These are phyloP conservation scores for Opeltia flavorubescens DNA, from an alignment of 495 filamentous ascomycete genomes.

Conservation along the genomic window DNA sequence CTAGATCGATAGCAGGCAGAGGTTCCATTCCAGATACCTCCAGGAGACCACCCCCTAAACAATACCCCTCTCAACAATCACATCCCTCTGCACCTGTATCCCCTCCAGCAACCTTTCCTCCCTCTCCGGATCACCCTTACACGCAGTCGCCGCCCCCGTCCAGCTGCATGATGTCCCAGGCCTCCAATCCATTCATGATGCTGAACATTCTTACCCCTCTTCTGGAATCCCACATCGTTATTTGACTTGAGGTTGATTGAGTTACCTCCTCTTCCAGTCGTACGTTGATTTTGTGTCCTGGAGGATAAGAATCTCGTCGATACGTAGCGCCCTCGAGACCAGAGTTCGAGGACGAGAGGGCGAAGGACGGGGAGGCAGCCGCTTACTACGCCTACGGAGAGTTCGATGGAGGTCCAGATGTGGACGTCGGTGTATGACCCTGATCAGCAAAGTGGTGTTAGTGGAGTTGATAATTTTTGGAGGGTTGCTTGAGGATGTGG, in stretches of 20 bases:
- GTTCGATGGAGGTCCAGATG: slow-evolving; percentile 11
- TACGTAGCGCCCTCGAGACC: not conserved
- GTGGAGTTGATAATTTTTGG: not conserved
- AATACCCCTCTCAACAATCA: not conserved
- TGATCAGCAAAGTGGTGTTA: not conserved
- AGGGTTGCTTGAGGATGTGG: too few relatives aligned
- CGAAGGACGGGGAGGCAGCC: slow-evolving; percentile 9
- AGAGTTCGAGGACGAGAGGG: not conserved
- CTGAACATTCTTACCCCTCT: not conserved
- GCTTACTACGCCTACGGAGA: slow-evolving; percentile 8
- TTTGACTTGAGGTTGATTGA: not conserved
- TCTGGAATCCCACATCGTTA: not conserved
- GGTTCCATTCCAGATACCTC: too few relatives aligned
- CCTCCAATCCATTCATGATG: too few relatives aligned
- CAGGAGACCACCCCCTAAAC: too few relatives aligned
- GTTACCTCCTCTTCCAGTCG: not conserved
- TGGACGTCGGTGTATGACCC: slow-evolving; percentile 5
- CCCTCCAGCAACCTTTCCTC: not conserved
- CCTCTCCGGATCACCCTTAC: not conserved
- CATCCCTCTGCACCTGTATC: not conserved
- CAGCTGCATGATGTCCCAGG: too few relatives aligned
- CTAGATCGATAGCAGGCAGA: too few relatives aligned
- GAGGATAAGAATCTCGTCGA: not conserved
- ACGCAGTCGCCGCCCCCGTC: too few relatives aligned
- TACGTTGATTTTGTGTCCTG: not conserved